These are phyloP conservation scores for Russula abietina DNA, from an alignment of 768 basidiomycete genomes.

Conservation along the genomic window DNA sequence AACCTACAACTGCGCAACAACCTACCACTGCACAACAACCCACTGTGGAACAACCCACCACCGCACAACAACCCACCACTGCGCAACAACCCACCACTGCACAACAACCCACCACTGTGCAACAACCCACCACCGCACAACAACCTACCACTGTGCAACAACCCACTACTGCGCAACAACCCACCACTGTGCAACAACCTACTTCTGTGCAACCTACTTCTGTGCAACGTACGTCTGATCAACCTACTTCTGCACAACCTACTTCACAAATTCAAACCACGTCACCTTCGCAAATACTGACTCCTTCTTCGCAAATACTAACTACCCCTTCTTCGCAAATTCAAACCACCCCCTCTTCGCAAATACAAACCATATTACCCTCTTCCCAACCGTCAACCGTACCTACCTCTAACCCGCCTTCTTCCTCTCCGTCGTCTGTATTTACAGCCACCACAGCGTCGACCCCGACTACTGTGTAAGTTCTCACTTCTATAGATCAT, in stretches of 20 bases:
- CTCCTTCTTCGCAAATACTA: too few species aligned
- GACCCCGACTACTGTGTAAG: slow-evolving; percentile 15
- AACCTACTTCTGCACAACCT: background rate
- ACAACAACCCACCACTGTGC: background rate
- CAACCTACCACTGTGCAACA: background rate
- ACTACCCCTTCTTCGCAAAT: too few species aligned
- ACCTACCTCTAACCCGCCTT: background rate
- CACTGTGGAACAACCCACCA: background rate
- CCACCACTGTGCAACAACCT: background rate
- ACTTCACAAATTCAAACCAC: background rate
- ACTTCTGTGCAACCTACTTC: background rate
- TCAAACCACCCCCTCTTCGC: background rate
- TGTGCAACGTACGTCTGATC: background rate
- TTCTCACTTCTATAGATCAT: background rate
- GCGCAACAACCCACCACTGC: background rate
- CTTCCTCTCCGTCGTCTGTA: slow-evolving; percentile 23
- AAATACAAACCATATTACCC: background rate
- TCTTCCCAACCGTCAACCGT: background rate
- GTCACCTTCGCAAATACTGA: too few species aligned
- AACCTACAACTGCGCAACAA: background rate
- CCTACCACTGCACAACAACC: background rate
- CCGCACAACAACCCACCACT: background rate
- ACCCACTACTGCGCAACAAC: background rate
- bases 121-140: background rate
- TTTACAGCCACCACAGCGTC: slow-evolving; percentile 26